These are phyloP conservation scores for Tolypocladium paradoxum DNA, from an alignment of 2,329 filamentous ascomycete species.

Conservation along the genomic window DNA sequence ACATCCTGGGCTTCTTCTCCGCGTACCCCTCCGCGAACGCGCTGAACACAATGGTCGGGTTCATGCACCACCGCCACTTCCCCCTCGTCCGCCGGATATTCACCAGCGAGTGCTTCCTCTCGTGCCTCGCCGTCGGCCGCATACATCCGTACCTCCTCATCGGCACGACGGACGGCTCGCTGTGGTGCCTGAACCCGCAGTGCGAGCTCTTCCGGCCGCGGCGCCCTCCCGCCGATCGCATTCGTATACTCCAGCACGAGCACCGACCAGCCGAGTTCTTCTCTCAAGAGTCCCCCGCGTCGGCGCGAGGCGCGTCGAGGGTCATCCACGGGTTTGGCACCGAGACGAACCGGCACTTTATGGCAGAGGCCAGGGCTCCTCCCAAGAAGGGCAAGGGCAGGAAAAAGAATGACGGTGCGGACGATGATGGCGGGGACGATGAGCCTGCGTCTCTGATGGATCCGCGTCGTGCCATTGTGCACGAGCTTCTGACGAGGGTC, in stretches of 20 bases:
- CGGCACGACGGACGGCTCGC: conserved; percentile 42
- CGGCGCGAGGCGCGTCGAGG: conserved; percentile 35
- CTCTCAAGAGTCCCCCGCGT: conserved; percentile 14
- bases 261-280: conserved; percentile 28
- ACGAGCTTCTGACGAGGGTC: conserved; percentile 53
- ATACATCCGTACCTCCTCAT: conserved; percentile 43
- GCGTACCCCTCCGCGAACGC: conserved; percentile 42
- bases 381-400: conserved; percentile 25
- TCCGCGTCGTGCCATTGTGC: conserved; percentile 36
- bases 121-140: conserved; percentile 36
- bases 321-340: conserved; percentile 40
- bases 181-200: conserved; percentile 35
- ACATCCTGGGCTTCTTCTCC: conserved; percentile 43
- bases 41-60: conserved; percentile 40
- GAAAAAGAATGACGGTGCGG: conserved; percentile 16
- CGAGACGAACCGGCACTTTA: conserved; percentile 37
- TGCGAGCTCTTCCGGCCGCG: conserved; percentile 24
- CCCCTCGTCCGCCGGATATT: conserved; percentile 41
- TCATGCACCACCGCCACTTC: conserved; percentile 41
- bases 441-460: conserved; percentile 20
- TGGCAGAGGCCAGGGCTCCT: conserved; percentile 27
- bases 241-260: conserved; percentile 42
- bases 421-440: conserved; percentile 19
- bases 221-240: conserved; percentile 21
- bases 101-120: conserved; percentile 37